Conservation (phyloP, 2,329 filamentous ascomycete genomes). For the Fusarium bactridioides region DNA sequence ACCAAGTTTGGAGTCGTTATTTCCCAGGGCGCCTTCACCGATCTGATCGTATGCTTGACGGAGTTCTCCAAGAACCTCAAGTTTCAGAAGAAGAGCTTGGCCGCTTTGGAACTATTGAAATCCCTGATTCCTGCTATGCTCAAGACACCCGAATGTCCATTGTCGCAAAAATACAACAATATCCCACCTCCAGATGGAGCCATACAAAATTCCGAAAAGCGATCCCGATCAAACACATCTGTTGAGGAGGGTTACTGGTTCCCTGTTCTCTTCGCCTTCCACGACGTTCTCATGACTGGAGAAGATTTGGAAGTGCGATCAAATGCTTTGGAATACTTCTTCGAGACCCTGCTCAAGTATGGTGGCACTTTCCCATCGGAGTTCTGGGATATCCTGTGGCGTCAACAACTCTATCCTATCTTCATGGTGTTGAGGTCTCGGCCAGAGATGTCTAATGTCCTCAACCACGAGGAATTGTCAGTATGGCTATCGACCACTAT, state of each 20-base stretch:
- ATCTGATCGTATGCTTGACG: conserved; percentile 93
- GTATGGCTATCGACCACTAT: conserved; percentile 99
- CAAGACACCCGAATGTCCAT: conserved; percentile 90
- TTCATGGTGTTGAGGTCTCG: conserved; percentile 98
- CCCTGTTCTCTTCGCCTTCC: conserved; percentile 95
- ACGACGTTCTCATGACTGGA: conserved; percentile 98
- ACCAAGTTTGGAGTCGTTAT: conserved; percentile 96
- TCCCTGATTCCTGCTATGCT: conserved; percentile 95
- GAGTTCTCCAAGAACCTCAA: conserved; percentile 99
- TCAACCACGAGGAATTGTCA: conserved; percentile 95
- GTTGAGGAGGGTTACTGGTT: conserved; percentile 99
- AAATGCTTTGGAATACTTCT: conserved; percentile 92
- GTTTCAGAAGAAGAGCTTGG: conserved; percentile 98
- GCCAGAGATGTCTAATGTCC: conserved; percentile 93
- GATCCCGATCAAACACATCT: conserved; percentile 78
- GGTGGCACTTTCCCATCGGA: conserved; percentile 90
- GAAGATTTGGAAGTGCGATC: conserved; percentile 96
- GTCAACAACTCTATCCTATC: conserved; percentile 95
- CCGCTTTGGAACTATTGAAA: conserved; percentile 94
- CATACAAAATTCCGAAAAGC: conserved; percentile 53
- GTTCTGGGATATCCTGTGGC: conserved; percentile 99
- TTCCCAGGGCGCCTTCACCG: conserved; percentile 94
- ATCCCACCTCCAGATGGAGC: conserved; percentile 55
- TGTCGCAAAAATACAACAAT: conserved; percentile 69
- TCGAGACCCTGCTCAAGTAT: conserved; percentile 89